Base-by-base conservation (phyloP, 2,329 filamentous ascomycete species). In the Ascochyta viciae-villosae region DNA sequence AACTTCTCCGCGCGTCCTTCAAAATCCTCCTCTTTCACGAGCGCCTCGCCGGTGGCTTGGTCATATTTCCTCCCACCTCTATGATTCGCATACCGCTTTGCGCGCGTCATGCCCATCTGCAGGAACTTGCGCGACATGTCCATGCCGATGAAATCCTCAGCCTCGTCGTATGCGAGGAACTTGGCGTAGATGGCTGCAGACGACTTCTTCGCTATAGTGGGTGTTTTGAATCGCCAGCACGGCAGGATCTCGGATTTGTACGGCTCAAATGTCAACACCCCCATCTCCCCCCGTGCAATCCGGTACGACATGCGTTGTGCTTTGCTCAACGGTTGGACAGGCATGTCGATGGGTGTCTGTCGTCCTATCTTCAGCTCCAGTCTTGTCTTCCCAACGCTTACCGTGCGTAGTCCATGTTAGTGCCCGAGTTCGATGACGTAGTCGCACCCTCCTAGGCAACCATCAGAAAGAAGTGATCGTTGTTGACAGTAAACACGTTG, bases 61-160 rank as follows among this genome's bases (percentile, higher is more conserved):
- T 75, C 77, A 67, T 86, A 86, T 64, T 87, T 87, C 24, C 80
- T 77, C 0, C 85, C 85, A 0, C 84, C 78, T n/a, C 70, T 70
- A 53, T 80, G 76, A 57, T 87, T 87, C 15, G 83, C 84, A 73
- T 87, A 87, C 55, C 84, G 71, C 62, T 82, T 84, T 2, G 85
- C 81, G 15, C 86, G 72, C 19, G 85, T 88, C 83, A 87, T 87
- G 2, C 85, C 80, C 86, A 88, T 88, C 69, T 88, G 85, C 6
- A 88, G 78, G 62, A 87, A 88, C 64, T 88, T 88, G 24, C 85
- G 76, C 16, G 80, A 74, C 85, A 88, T 88, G 53, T 88, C 86
- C 77, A 86, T 86, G 10, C 86, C 86, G 0, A 88, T 83, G 52
- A 88, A 86, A 67, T 88, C 85, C 3, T 74, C 75, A 6, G 76